These are phyloP conservation scores for Triangularia verruculosa DNA, from an alignment of 2,329 filamentous ascomycete genomes.

Conservation along the genomic window DNA sequence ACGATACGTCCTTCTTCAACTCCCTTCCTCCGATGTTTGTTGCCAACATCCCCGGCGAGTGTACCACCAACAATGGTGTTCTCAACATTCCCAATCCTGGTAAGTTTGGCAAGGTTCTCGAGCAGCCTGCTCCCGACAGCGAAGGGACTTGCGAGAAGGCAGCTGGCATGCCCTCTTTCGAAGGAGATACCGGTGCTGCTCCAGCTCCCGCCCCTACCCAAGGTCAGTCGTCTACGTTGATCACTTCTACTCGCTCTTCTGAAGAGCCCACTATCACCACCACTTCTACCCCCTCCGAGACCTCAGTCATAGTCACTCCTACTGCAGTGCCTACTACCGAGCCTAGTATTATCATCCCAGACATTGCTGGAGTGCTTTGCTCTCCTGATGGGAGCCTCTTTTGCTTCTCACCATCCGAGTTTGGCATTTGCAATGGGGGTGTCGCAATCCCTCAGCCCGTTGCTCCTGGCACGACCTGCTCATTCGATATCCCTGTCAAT, in stretches of 20 bases:
- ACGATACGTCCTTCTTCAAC: conserved; percentile 35
- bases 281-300: neutral
- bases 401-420: conserved; percentile 22
- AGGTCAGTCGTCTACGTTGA: neutral
- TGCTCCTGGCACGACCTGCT: conserved; percentile 25
- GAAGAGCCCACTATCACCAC: neutral
- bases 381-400: conserved; percentile 21
- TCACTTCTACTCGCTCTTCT: neutral
- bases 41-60: conserved; percentile 48
- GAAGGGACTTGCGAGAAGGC: conserved; percentile 24
- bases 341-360: neutral
- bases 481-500: conserved; percentile 3
- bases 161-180: conserved; percentile 20
- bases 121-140: conserved; percentile 18
- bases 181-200: conserved; percentile 7
- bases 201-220: neutral
- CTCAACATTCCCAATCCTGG: conserved; percentile 29
- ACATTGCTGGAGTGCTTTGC: conserved; percentile 16
- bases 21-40: conserved; percentile 56
- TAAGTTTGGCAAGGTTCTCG: conserved; percentile 24
- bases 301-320: neutral
- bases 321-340: neutral
- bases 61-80: conserved; percentile 22
- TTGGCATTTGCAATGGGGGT: conserved; percentile 25
- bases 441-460: conserved; percentile 20